Evolutionary conservation across 2,329 filamentous ascomycete species (phyloP), one percentile per base, ranked within the genome.

Genomic region (Aspergillus sp.): DNA sequence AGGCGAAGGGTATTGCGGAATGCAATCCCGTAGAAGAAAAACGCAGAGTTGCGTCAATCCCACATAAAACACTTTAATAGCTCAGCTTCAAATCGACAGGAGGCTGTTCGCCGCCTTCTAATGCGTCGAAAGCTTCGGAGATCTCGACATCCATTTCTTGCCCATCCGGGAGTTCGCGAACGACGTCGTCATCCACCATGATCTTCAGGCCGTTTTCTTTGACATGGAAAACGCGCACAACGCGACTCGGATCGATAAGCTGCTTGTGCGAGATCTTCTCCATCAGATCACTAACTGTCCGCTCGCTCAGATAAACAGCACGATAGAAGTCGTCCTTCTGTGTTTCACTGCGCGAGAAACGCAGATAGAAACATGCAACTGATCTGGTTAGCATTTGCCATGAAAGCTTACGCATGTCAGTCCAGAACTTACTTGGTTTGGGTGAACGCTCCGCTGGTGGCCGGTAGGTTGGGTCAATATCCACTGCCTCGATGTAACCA

Each of bases 401-500:
- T 15, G n/a, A 13, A 25, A 43, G 2, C 20, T 25, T 30, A 12
- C 20, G 9, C 7, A 12, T 30, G 3, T 27, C n/a, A 19, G n/a
- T 27, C 7, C 15, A 23, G 12, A 27, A 62, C 77, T 65, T 74
- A 81, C 78, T 73, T 55, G 83, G 81, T 65, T 88, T 94, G 17
- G 82, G 74, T 7, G 77, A 73, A 49, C 79, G 81, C 59, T 94
- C 88, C 1, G 78, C 72, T 0, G 90, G 90, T 41, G 93, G 85
- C 49, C 85, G 82, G 64, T 97, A 98, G 2, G 79, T 80, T 13
- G 84, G 75, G 64, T 97, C 93, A n/a, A 97, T 88, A 27, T 89
- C 93, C 6, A 95, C 71, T 1, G 90, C 89, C 64, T 96, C 90
- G 53, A 97, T 93, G 84, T 86, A 95, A 5, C 87, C 86, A 51